Evolutionary conservation across 805 yeast genomes (phyloP).

Genomic region (Sugiyamaella floridensis): DNA sequence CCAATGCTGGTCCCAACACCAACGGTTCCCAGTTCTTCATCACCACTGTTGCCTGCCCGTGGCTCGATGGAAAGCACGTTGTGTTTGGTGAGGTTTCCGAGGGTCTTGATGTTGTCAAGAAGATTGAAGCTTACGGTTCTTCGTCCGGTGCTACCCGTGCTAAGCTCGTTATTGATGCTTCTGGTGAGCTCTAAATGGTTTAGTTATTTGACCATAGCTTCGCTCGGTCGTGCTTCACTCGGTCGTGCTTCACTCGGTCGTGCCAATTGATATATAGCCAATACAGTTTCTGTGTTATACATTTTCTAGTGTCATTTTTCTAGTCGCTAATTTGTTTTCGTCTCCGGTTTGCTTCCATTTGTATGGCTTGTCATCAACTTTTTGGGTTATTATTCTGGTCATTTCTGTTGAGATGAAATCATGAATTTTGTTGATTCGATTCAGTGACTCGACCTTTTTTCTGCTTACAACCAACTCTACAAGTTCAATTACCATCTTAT

Average conservation of each 20-base stretch:
- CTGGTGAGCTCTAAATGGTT: conserved; percentile 47
- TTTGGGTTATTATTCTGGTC: no score
- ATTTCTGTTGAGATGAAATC: no score
- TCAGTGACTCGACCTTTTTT: no score
- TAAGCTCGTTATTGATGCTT: conserved; percentile 54
- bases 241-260: not conserved
- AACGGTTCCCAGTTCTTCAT: conserved; percentile 97
- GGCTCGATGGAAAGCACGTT: conserved; percentile 92
- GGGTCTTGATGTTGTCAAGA: conserved; percentile 80
- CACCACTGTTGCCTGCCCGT: conserved; percentile 80
- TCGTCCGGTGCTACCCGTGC: conserved; percentile 59
- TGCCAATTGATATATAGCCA: not conserved
- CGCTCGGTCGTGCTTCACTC: no score
- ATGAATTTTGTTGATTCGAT: no score
- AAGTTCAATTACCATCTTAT: no score
- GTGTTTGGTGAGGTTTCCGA: conserved; percentile 89
- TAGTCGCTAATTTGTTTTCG: no score
- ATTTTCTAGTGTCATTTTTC: no score
- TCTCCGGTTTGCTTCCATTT: no score
- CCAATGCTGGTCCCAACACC: conserved; percentile 97
- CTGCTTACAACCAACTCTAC: no score
- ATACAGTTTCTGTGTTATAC: not conserved
- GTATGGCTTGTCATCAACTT: no score
- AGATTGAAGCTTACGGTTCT: conserved; percentile 72
- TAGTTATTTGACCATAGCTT: not conserved